phyloP scores from a whole-genome alignment of 176 grass and related monocot species.

The Juncus effusus region DNA sequence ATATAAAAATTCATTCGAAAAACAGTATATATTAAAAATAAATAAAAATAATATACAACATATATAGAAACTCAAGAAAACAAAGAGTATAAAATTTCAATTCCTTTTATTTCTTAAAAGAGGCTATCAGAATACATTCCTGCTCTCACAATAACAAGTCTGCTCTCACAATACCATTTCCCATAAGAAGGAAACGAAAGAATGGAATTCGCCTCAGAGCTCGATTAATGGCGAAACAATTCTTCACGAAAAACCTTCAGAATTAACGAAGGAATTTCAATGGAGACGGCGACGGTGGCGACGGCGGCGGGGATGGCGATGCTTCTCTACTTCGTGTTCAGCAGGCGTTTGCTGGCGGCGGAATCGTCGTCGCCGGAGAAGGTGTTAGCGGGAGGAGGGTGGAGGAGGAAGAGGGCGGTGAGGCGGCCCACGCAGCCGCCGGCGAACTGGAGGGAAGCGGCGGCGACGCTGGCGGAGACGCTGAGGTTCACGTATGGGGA shows the following conservation, averaged over 20 bases:
- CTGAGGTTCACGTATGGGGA: constrained; percentile 92
- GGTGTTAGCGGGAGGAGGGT: constrained; percentile 14
- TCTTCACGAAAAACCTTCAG: background rate
- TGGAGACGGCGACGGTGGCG: constrained; percentile 86
- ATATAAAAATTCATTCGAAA: too few species aligned
- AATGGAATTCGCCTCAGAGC: background rate
- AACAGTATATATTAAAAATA: background rate
- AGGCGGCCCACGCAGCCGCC: constrained; percentile 71
- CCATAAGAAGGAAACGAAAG: too few species aligned
- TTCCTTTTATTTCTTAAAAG: too few species aligned
- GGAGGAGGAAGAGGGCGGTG: constrained; percentile 42
- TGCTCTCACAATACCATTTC: too few species aligned
- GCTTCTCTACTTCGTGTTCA: constrained; percentile 76
- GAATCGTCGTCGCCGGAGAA: constrained; percentile 30
- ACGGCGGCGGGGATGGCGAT: constrained; percentile 87
- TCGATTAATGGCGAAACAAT: constrained; percentile 31
- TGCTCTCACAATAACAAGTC: too few species aligned
- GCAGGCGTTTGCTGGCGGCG: constrained; percentile 43
- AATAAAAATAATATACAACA: background rate
- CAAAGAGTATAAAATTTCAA: too few species aligned
- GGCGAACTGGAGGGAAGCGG: constrained; percentile 89
- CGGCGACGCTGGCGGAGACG: constrained; percentile 75
- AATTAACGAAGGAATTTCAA: constrained; percentile 4
- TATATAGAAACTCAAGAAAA: too few species aligned
- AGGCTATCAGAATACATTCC: too few species aligned